Base-by-base conservation (phyloP, 352 stramenopile genomes). In the Thraustochytrium sp. region DNA sequence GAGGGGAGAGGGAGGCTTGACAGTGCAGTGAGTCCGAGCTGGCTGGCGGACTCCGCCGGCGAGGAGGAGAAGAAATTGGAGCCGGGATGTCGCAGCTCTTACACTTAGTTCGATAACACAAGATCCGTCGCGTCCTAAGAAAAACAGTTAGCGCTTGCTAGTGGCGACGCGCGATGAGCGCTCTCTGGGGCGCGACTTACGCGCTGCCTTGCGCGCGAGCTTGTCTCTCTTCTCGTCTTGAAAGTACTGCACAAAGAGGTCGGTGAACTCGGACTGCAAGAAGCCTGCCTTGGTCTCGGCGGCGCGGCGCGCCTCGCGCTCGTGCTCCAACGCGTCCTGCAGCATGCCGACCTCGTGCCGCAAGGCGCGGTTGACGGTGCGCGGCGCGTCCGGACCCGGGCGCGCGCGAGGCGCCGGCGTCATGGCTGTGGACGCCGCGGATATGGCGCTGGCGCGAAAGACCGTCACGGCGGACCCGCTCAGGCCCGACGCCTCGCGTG, bases 221-320 rank as follows among this genome's bases (percentile, higher is more conserved):
- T 75, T 18, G 9, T 13, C 9, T 29, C 49, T n/a, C 40, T 80
- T 80, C 23, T 68, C 68, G 23, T 63, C 40, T 5, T 53, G 11
- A 51, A 80, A 80, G 16, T 80, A 80, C 68, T 80, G 48, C 23
- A 80, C 68, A 38, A 80, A 80, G n/a, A 80, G 68, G 31, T 80
- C 68, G 5, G 68, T 80, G 34, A 80, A 80, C 51, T 80, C 68
- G 48, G 68, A 80, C 68, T 80, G 68, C 13, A 80, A 34, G 49
- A 80, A 80, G 46, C 26, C 68, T 13, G 46, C 53, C 34, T 80
- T 80, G 11, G 31, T 63, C 38, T 80, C 68, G 23, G 68, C 68
- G 23, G 42, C 46, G 13, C 26, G 26, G 21, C 68, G 68, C 31
- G 48, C 53, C 42, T 80, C 68, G 68, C 31, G 34, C 38, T 80